Evolutionary conservation across 768 basidiomycete species (phyloP).

Genomic region (Agrocybe pediades): DNA sequence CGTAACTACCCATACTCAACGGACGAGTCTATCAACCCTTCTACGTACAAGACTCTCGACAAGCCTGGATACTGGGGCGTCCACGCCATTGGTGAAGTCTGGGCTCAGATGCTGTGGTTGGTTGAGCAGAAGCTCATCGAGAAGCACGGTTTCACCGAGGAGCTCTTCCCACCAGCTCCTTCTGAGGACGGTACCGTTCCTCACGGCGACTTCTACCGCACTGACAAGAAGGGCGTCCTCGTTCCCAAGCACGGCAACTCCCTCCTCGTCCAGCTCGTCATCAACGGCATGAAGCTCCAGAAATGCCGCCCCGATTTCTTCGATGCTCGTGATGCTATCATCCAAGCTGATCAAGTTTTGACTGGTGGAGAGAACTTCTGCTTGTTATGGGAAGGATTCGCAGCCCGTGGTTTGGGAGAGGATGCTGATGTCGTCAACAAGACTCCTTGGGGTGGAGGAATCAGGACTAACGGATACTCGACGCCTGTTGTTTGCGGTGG

Average conservation of each 20-base stretch:
- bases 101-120: conserved; percentile 91
- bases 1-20: conserved; percentile 87
- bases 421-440: conserved; percentile 74
- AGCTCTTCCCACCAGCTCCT: conserved; percentile 80
- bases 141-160: conserved; percentile 80
- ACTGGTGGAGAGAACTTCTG: conserved; percentile 95
- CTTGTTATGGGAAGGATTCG: conserved; percentile 83
- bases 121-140: conserved; percentile 71
- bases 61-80: conserved; percentile 94
- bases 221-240: conserved; percentile 53
- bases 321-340: conserved; percentile 86
- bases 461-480: conserved; percentile 57
- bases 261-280: conserved; percentile 77
- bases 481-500: neutral
- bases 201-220: conserved; percentile 72
- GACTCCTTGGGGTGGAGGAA: conserved; percentile 94
- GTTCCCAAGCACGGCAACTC: conserved; percentile 94
- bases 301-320: conserved; percentile 91
- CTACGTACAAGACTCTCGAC: conserved; percentile 93
- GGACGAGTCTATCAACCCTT: conserved; percentile 78
- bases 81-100: conserved; percentile 91
- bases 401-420: conserved; percentile 76
- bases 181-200: conserved; percentile 64
- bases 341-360: conserved; percentile 86
- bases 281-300: conserved; percentile 95